These are phyloP conservation scores for Acacia crassicarpa DNA, from an alignment of 306 rosid species.

Conservation along the genomic window DNA sequence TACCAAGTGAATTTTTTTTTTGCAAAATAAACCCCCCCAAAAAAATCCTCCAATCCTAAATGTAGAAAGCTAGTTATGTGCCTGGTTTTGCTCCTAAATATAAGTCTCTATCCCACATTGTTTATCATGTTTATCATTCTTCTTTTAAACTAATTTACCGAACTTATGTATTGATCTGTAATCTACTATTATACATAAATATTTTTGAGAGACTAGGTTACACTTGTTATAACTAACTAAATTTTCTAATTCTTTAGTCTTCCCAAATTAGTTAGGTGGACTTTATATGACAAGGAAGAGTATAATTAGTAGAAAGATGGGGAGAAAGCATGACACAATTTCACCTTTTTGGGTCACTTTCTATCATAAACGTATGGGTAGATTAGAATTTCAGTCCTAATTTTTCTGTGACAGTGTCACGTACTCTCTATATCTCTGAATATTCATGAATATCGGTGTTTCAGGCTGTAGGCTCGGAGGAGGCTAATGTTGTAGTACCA, in stretches of 20 bases:
- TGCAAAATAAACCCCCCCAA: not conserved
- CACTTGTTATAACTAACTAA: too few relatives aligned
- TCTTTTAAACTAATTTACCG: too few relatives aligned
- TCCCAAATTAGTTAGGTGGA: too few relatives aligned
- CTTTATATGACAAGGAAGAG: too few relatives aligned
- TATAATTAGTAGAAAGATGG: not conserved
- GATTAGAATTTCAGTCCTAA: not conserved
- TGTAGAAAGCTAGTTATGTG: too few relatives aligned
- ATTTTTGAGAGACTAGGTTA: too few relatives aligned
- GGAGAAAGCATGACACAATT: not conserved
- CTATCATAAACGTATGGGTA: not conserved
- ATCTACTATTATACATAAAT: too few relatives aligned
- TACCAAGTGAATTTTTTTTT: not conserved
- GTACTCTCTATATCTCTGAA: constrained; percentile 5
- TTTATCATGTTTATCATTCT: too few relatives aligned
- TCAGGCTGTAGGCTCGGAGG: constrained; percentile 67
- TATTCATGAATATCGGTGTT: constrained; percentile 36
- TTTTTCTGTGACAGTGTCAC: not conserved
- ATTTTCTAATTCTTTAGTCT: too few relatives aligned
- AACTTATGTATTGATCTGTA: too few relatives aligned
- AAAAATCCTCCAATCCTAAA: not conserved
- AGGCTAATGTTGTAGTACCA: constrained; percentile 26
- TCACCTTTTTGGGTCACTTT: not conserved
- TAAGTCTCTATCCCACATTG: too few relatives aligned
- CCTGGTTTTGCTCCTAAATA: too few relatives aligned